phyloP scores from a whole-genome alignment of 441 rosid genomes.

The Francoa sonchifolia region DNA sequence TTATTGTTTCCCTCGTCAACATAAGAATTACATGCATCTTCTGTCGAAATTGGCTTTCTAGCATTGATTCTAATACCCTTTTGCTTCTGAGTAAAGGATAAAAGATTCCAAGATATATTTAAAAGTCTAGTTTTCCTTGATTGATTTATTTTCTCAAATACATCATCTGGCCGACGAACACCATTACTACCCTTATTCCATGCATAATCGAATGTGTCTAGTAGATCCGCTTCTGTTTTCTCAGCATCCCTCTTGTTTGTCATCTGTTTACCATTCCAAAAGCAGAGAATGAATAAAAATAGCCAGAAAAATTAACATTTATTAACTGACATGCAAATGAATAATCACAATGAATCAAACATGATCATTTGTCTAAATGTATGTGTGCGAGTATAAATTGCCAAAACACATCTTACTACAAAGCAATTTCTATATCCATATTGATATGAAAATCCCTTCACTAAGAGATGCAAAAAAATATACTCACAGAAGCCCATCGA shows the following conservation, averaged over 20 bases:
- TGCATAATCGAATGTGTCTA: slow-evolving; percentile 64
- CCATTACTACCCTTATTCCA: slow-evolving; percentile 83
- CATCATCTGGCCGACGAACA: slow-evolving; percentile 40
- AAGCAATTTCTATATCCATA: not conserved
- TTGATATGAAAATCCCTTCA: not conserved
- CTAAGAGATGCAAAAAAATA: not conserved
- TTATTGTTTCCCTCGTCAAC: slow-evolving; percentile 20
- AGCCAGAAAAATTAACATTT: not conserved
- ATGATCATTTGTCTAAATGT: too few relatives aligned
- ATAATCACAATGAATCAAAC: too few relatives aligned
- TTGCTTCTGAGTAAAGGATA: slow-evolving; percentile 24
- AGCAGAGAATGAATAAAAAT: not conserved
- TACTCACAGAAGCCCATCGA: slow-evolving; percentile 74
- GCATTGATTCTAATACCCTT: slow-evolving; percentile 35
- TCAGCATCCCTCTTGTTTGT: slow-evolving; percentile 44
- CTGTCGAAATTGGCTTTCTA: slow-evolving; percentile 15
- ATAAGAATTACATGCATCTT: slow-evolving; percentile 9
- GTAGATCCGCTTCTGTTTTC: slow-evolving; percentile 43
- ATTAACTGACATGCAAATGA: too few relatives aligned
- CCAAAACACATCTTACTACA: too few relatives aligned
- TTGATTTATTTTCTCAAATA: slow-evolving; percentile 29
- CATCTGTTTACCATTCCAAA: slow-evolving; percentile 34
- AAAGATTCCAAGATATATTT: slow-evolving; percentile 22
- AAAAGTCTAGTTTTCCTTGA: slow-evolving; percentile 21
- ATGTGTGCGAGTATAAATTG: too few relatives aligned